A percentile compares a stretch with the other conserved stretches of the same genome.
These are phyloP conservation scores for Vaccinium vitisidaea DNA, from an alignment of 148 eudicot genomes.

Conservation along the genomic window DNA sequence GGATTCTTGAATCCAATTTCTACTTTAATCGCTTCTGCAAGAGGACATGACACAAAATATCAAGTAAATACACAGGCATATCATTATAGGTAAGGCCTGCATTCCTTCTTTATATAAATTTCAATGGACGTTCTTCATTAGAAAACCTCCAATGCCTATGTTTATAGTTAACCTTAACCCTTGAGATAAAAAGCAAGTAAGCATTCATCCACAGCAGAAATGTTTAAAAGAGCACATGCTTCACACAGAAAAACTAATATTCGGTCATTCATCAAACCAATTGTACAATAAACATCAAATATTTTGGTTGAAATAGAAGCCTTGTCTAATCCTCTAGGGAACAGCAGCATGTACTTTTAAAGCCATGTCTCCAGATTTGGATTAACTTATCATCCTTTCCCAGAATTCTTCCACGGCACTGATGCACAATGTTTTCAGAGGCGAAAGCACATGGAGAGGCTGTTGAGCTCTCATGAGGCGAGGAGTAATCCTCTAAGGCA, in stretches of 20 bases:
- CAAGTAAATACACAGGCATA: background rate
- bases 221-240: background rate
- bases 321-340: background rate
- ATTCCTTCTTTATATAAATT: background rate
- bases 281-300: background rate
- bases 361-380: background rate
- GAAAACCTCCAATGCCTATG: background rate
- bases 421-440: background rate
- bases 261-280: background rate
- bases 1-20: constrained; percentile 88
- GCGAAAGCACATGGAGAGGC: too few species aligned
- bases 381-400: background rate
- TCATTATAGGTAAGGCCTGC: background rate
- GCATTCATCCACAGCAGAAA: background rate
- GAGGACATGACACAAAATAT: constrained; percentile 3
- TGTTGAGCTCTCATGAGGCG: too few species aligned
- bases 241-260: background rate
- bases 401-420: background rate
- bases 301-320: background rate
- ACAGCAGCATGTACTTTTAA: background rate
- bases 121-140: background rate
- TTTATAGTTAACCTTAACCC: background rate
- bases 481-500: too few species aligned
- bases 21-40: constrained; percentile 85
- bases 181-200: background rate